Evolutionary conservation across 768 basidiomycete genomes (phyloP), one percentile per base, ranked within the genome.

Genomic region (Amanita rubescens): DNA sequence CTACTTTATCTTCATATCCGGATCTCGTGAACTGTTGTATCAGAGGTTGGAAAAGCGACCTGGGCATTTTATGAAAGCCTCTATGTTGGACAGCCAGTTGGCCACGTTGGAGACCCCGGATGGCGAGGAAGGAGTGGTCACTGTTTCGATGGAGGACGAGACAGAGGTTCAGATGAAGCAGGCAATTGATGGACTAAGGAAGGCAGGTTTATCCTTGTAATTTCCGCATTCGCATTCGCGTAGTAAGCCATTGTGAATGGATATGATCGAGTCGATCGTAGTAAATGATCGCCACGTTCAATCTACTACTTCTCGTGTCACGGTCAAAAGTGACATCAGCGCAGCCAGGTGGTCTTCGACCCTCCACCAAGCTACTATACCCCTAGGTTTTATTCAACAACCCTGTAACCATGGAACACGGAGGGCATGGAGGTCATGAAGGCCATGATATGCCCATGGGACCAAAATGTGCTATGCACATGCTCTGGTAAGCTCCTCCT

Each of bases 61-160:
- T 38, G 84, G 83, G 0, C 92, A 94, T 66, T 94, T 87, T 59
- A 89, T 94, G 85, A 91, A 90, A 68, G 79, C 80, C 19, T 63
- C 61, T 3, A 91, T 94, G 92, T 70, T 94, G 59, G 84, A 85
- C 48, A 85, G 86, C 57, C 92, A 94, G 71, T 59, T 92, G 59
- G 65, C 63, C 8, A 82, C 86, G 41, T 62, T 94, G 59, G 86
- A 93, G 69, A 73, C 71, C 51, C 91, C 91, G 0, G 71, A 71
- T 33, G 82, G 72, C 1, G 89, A 91, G 63, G 71, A 76, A 4
- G 84, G 78, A 0, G 84, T 90, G n/a, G 75, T 89, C 17, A 70
- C 73, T 3, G 80, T 90, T n/a, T 64, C 73, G 12, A 59, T 83
- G 33, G 73, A 76, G 37, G 73, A 71, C 47, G 60, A 69, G n/a